Base-by-base conservation (phyloP, 176 grass and related monocot genomes). In the Tillandsia fasciculata region DNA sequence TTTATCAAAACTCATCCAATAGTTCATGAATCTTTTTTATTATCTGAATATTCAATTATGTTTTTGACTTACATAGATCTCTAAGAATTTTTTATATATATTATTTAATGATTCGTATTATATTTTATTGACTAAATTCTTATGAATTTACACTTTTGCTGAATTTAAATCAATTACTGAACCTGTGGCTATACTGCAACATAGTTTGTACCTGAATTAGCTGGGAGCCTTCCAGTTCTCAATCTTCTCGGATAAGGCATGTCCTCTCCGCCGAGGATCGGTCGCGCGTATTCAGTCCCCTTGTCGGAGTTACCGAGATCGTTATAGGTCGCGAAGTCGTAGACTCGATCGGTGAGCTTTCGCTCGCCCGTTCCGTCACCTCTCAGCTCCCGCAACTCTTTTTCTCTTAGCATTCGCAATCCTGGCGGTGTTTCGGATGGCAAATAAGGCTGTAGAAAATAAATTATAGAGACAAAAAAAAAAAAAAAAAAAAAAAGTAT, bases 271-370 rank as follows among this genome's bases (percentile, higher is more conserved):
- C 90, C 87, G 12, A 94, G 73, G 22, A 80, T 12, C 9, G 95
- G 90, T 18, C 95, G 80, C 5, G 77, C 75, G 73, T 80, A 80
- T 47, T 85, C 74, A 20, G 72, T 15, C 49, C 87, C 95, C 63
- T 90, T 99, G 75, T 94, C 90, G 12, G 95, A 90, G 75, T 88
- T 77, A 8, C 90, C 95, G 50, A 99, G 75, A 70, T 99, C 95
- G 57, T 94, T 88, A 65, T 94, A 99, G 11, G 75, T 67, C 67
- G 84, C 95, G 13, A 90, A 99, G 33, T 90, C 84, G 18, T 90
- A 99, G 9, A 84, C 80, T 12, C 84, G 70, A 47, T 99, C 90
- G 2, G 82, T 86, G 64, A 5, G 20, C 72, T 67, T 77, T 42
- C 90, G 76, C 78, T 93, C 84, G 42, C 84, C 90, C 33, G 64